Conservation (phyloP, 805 yeast genomes). For the Myxozyma neotropica region DNA sequence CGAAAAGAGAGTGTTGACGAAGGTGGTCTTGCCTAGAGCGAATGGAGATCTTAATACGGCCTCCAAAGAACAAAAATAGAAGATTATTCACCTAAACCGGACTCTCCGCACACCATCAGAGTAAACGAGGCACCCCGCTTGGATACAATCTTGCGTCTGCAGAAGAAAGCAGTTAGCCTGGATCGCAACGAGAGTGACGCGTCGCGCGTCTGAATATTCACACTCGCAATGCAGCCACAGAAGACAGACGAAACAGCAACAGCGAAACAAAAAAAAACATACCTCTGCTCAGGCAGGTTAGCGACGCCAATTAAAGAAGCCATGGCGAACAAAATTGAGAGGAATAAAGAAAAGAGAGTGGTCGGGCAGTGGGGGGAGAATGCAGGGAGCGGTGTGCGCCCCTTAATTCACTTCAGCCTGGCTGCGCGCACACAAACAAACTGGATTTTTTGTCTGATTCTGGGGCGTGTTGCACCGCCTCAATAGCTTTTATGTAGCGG, state of each 20-base stretch:
- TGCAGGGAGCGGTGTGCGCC: neutral
- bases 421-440: neutral
- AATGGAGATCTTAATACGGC: too few species aligned
- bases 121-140: constrained; percentile 71
- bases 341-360: neutral
- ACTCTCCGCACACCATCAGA: constrained; percentile 81
- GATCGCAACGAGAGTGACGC: neutral
- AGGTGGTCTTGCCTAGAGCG: constrained; percentile 68
- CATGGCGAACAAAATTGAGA: constrained; percentile 11
- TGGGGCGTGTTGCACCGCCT: neutral
- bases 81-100: constrained; percentile 63
- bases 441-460: neutral
- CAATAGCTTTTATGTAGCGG: neutral
- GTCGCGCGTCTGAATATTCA: constrained; percentile 11
- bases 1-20: constrained; percentile 77
- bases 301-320: constrained; percentile 37
- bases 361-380: neutral
- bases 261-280: constrained; percentile 7
- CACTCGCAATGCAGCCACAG: neutral
- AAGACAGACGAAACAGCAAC: neutral
- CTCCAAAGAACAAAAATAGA: too few species aligned
- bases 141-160: constrained; percentile 46
- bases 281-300: constrained; percentile 41
- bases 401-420: constrained; percentile 1
- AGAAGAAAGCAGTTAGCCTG: neutral